Evolutionary conservation across 1,139 yeast genomes (phyloP), one percentile per base, ranked within the genome.

Genomic region (Nadsonia commutata): DNA sequence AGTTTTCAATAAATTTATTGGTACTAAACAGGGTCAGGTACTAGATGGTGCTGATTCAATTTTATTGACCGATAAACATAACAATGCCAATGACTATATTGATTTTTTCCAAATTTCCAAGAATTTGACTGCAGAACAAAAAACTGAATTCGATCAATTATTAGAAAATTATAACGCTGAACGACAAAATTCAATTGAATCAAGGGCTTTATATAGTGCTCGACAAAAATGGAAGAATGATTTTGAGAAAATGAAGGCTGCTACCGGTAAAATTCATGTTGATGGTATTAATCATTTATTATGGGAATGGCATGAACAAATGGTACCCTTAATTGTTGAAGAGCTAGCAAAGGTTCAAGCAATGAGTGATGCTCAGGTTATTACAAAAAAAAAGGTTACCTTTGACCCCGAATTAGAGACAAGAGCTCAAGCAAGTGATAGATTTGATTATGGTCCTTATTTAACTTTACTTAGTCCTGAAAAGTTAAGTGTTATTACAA

Each of bases 181-280:
- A 20, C 75, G 97, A 57, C 95, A 90, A 59, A 66, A 75, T 45
- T 72, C 72, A 40, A 61, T 90, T 39, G 98, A 90, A 58, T 70
- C 77, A 31, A 71, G 81, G 48, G 93, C 94, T 3, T 69, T 81
- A 9, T 90, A 82, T 52, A 90, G 90, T 2, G 94, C 97, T 0
- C 76, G 73, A 50, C 83, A 79, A 55, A 80, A 83, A 58, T 90
- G 97, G 96, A 79, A 76, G 56, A 80, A 79, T 52, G 90, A 80
- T 51, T 81, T 75, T 54, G 94, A 84, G 54, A 79, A 75, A 46
- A 68, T 80, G 59, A 74, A 73, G 48, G 73, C 46, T 16, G 31
- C 36, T 3, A 36, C 23, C 6, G 48, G 50, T 19, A 44, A 41
- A 5, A 40, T 76, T 20, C 63, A 78, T 40, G 70, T 74, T 44